Conservation (phyloP, 1,139 yeast species). For the Yamadazyma siamensis region DNA sequence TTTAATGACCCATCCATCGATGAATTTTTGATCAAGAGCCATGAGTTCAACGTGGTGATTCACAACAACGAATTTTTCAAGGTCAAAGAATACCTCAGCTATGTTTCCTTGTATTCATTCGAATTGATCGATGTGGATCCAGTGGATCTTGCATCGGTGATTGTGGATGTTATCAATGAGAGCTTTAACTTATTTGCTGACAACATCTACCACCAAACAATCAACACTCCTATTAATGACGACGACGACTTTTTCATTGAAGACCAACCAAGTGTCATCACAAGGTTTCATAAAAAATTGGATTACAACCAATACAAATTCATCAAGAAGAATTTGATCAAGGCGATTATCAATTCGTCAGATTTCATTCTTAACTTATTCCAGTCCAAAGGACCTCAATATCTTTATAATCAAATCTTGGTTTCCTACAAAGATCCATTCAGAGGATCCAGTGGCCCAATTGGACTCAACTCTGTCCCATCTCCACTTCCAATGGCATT, state of each 20-base stretch:
- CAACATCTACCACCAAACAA: constrained; percentile 22
- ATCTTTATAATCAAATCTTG: constrained; percentile 22
- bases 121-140: constrained; percentile 34
- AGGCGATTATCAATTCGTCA: constrained; percentile 30
- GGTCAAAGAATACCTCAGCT: constrained; percentile 36
- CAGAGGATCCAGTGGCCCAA: too few relatives aligned
- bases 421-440: constrained; percentile 17
- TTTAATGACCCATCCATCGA: constrained; percentile 56
- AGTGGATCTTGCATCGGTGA: constrained; percentile 32
- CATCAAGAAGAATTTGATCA: constrained; percentile 31
- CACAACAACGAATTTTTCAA: constrained; percentile 31
- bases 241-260: constrained; percentile 12
- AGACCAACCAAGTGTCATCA: constrained; percentile 4
- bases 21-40: constrained; percentile 39
- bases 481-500: constrained; percentile 11
- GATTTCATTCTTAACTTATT: constrained; percentile 32
- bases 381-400: constrained; percentile 35
- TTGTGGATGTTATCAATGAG: constrained; percentile 38
- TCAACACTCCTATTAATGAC: constrained; percentile 12
- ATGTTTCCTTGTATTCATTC: constrained; percentile 32
- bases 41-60: constrained; percentile 28
- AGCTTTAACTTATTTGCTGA: constrained; percentile 15
- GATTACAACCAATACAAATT: constrained; percentile 23
- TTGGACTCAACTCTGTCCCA: constrained; percentile 5
- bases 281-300: constrained; percentile 10